phyloP scores from a whole-genome alignment of 805 yeast genomes.

The Saturnispora ahearnii region DNA sequence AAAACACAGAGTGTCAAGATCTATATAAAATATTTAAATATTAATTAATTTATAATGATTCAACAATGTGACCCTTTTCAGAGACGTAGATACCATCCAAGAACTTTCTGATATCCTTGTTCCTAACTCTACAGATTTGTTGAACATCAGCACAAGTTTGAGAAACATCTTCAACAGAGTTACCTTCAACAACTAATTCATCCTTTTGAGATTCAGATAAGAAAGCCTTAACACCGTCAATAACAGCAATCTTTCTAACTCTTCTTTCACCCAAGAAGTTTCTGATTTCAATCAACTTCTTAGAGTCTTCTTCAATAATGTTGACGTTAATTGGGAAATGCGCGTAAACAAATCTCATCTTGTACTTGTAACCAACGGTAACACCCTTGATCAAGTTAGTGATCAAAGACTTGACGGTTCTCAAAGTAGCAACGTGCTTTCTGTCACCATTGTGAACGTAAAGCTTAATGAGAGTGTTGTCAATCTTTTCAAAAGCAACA shows the following conservation, averaged over 20 bases:
- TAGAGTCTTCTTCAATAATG: conserved; percentile 71
- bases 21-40: not conserved
- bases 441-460: conserved; percentile 98
- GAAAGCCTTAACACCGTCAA: conserved; percentile 84
- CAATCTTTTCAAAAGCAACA: conserved; percentile 80
- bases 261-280: conserved; percentile 99
- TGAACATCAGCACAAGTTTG: conserved; percentile 98
- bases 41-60: conserved; percentile 23
- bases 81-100: conserved; percentile 99
- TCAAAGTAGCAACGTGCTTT: conserved; percentile 99
- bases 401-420: conserved; percentile 95
- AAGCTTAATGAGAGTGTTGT: conserved; percentile 68
- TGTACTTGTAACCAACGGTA: conserved; percentile 98
- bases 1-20: conserved; percentile 2
- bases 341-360: conserved; percentile 99
- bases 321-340: conserved; percentile 99
- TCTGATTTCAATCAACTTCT: conserved; percentile 85
- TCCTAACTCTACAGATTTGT: conserved; percentile 96
- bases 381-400: conserved; percentile 96
- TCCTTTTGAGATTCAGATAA: conserved; percentile 83
- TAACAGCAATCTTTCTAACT: conserved; percentile 79
- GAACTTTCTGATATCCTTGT: conserved; percentile 99
- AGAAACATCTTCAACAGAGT: conserved; percentile 95
- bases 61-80: conserved; percentile 81
- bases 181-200: conserved; percentile 87